These are phyloP conservation scores for Gomphus sp. DNA, from an alignment of 1,284 basidiomycete species.

Conservation along the genomic window DNA sequence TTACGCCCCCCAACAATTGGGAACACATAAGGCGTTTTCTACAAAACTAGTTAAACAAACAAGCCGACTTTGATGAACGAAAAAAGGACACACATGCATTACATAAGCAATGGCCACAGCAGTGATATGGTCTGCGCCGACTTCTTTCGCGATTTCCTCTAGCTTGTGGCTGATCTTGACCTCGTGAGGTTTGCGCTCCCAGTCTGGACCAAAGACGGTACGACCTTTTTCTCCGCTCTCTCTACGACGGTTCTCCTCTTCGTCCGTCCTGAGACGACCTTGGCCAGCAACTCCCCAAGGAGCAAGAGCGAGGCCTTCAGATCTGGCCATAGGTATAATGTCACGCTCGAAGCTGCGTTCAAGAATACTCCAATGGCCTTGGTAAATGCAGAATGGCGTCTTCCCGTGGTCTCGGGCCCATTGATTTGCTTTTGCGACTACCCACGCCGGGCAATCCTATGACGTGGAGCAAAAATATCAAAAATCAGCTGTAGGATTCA, in stretches of 20 bases:
- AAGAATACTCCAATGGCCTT: conserved; percentile 25
- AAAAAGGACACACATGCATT: conserved; percentile 35
- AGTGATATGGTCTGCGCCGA: conserved; percentile 28
- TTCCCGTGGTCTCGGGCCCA: conserved; percentile 20
- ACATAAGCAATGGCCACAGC: conserved; percentile 22
- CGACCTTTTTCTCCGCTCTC: conserved; percentile 13
- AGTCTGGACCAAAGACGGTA: conserved; percentile 8
- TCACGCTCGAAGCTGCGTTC: conserved; percentile 25
- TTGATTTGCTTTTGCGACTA: conserved; percentile 12
- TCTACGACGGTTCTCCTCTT: conserved; percentile 20
- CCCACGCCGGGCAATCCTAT: conserved; percentile 20
- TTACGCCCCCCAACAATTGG: conserved; percentile 43
- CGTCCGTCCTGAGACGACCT: conserved; percentile 26
- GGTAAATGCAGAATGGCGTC: conserved; percentile 24
- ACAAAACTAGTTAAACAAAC: no score
- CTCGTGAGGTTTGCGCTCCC: conserved; percentile 16
- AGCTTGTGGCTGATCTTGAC: conserved; percentile 14
- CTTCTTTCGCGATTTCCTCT: conserved; percentile 30
- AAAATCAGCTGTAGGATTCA: no score
- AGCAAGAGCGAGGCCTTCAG: conserved; percentile 30
- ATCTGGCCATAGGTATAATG: conserved; percentile 27
- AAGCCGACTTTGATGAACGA: no score
- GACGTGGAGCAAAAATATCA: no score
- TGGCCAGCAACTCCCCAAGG: conserved; percentile 32
- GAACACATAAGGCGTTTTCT: conserved; percentile 40